Conservation (phyloP, 306 rosid species). For the Herpetospermum pedunculosum region DNA sequence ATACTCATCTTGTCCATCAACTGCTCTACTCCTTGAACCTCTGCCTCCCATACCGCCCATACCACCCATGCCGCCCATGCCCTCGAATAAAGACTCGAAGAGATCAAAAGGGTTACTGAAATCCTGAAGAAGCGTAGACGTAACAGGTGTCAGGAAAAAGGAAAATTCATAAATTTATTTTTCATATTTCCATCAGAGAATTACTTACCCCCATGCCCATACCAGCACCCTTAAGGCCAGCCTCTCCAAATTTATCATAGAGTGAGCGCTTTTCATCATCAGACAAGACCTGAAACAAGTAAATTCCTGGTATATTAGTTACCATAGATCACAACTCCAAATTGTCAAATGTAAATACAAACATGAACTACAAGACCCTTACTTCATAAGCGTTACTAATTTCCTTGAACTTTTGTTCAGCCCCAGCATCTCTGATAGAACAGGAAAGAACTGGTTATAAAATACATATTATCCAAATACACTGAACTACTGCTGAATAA, state of each 20-base stretch:
- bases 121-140: constrained; percentile 26
- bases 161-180: not conserved
- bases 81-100: constrained; percentile 48
- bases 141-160: not conserved
- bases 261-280: constrained; percentile 86
- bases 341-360: not conserved
- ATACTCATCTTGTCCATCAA: constrained; percentile 54
- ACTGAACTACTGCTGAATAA: not conserved
- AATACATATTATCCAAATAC: constrained; percentile 1
- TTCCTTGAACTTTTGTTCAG: constrained; percentile 85
- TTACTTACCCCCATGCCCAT: constrained; percentile 78
- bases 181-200: constrained; percentile 9
- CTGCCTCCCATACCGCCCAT: constrained; percentile 40
- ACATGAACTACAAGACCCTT: constrained; percentile 12
- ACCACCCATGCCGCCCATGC: constrained; percentile 44
- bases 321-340: not conserved
- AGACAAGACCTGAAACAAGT: constrained; percentile 68
- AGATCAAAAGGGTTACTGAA: constrained; percentile 58
- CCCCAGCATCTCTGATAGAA: constrained; percentile 65
- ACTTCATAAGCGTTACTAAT: constrained; percentile 97
- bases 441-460: constrained; percentile 7
- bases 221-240: constrained; percentile 89
- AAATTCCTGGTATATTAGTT: constrained; percentile 11
- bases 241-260: constrained; percentile 91
- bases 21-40: constrained; percentile 47